These are phyloP conservation scores for Digitaria exilis DNA, from an alignment of 202 grass and related monocot genomes.

Conservation along the genomic window DNA sequence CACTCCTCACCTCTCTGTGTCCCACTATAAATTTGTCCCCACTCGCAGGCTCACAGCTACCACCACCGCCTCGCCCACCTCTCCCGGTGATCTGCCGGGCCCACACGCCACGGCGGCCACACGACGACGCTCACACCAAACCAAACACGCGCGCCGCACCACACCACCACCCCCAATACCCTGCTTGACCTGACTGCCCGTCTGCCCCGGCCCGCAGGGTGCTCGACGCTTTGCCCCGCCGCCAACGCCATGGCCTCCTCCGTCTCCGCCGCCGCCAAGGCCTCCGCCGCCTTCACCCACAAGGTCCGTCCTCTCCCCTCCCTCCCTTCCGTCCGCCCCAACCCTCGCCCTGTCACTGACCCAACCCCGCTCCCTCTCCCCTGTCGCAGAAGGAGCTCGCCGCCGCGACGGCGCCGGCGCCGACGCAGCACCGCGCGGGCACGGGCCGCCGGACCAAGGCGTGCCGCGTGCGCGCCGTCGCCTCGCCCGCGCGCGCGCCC, in stretches of 20 bases:
- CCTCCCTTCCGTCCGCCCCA: not conserved
- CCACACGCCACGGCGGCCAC: conserved; percentile 16
- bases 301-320: conserved; percentile 5
- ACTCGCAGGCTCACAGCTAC: not conserved
- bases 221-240: conserved; percentile 35
- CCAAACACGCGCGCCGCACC: not conserved
- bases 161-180: not conserved
- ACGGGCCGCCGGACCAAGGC: conserved; percentile 30
- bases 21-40: not conserved
- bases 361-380: not conserved
- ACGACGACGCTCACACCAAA: not conserved
- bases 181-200: not conserved
- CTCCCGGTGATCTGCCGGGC: not conserved
- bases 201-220: not conserved
- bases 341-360: not conserved
- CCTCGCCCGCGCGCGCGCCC: conserved; percentile 51
- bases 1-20: not conserved
- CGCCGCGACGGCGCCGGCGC: conserved; percentile 31
- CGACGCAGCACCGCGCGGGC: conserved; percentile 39
- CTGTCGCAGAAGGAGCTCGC: conserved; percentile 61
- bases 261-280: conserved; percentile 47
- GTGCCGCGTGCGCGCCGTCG: conserved; percentile 56
- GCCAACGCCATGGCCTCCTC: conserved; percentile 46
- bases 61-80: not conserved
- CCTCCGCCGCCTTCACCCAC: conserved; percentile 42